A percentile compares a stretch with the other conserved stretches of the same genome.
Evolutionary conservation across 371 early-diverging fungal species (phyloP).

Genomic region (Haplosporangium sp.): DNA sequence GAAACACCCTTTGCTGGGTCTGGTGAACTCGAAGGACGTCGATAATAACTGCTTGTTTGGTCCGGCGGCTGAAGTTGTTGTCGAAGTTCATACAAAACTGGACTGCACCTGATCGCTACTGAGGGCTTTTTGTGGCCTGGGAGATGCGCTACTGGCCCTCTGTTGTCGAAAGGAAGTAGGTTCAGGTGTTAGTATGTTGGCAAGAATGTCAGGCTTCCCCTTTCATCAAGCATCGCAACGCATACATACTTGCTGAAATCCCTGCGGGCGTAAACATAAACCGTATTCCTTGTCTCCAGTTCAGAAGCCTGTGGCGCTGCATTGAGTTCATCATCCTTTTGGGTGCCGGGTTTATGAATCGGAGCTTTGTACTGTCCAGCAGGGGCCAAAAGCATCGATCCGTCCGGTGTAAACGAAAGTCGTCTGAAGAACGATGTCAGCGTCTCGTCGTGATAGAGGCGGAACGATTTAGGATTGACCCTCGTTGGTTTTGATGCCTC

Average conservation of each 20-base stretch:
- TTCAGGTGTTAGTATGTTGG: background rate
- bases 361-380: constrained; percentile 73
- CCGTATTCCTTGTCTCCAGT: constrained; percentile 53
- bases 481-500: constrained; percentile 35
- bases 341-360: constrained; percentile 4
- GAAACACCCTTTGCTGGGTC: background rate
- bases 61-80: constrained; percentile 19
- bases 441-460: constrained; percentile 89
- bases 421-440: constrained; percentile 93
- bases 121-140: constrained; percentile 83
- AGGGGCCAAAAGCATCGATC: constrained; percentile 85
- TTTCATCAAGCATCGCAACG: too few relatives aligned
- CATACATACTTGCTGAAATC: constrained; percentile 53
- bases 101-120: constrained; percentile 83
- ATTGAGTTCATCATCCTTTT: constrained; percentile 23
- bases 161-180: constrained; percentile 10
- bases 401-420: constrained; percentile 91
- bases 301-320: constrained; percentile 18
- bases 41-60: constrained; percentile 8
- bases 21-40: constrained; percentile 3
- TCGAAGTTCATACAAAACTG: constrained; percentile 61
- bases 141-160: constrained; percentile 76
- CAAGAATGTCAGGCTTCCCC: background rate
- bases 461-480: constrained; percentile 48
- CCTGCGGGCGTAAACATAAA: constrained; percentile 62